Evolutionary conservation across 352 stramenopile genomes (phyloP).

Genomic region (Pythium sukuiense): DNA sequence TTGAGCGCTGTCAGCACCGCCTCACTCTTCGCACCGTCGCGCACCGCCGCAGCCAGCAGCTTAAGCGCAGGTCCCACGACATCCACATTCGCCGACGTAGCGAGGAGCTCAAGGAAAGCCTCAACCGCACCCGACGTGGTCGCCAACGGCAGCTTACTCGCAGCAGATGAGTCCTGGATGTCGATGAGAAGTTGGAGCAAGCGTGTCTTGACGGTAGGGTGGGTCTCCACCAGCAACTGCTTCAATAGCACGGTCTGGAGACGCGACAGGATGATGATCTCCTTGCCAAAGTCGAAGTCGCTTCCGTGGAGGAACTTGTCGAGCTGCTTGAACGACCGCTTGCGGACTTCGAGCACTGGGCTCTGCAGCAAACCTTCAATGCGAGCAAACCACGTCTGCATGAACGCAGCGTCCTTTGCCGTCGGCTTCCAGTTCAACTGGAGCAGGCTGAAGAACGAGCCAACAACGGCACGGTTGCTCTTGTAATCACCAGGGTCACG

Average conservation of each 20-base stretch:
- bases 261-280: slow-evolving; percentile 10
- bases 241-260: slow-evolving; percentile 42
- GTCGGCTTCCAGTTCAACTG: slow-evolving; percentile 8
- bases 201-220: slow-evolving; percentile 63
- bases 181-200: slow-evolving; percentile 53
- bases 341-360: slow-evolving; percentile 59
- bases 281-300: slow-evolving; percentile 15
- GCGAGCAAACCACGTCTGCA: slow-evolving; percentile 15
- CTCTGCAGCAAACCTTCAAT: slow-evolving; percentile 38
- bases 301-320: slow-evolving; percentile 23
- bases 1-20: slow-evolving; percentile 15
- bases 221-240: slow-evolving; percentile 59
- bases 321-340: slow-evolving; percentile 59
- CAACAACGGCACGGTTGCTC: slow-evolving; percentile 23
- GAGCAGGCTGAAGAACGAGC: slow-evolving; percentile 27
- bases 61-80: slow-evolving; percentile 56
- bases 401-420: slow-evolving; percentile 6
- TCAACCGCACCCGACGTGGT: slow-evolving; percentile 13
- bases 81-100: slow-evolving; percentile 46
- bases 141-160: slow-evolving; percentile 25
- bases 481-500: slow-evolving; percentile 26
- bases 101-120: slow-evolving; percentile 30
- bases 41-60: slow-evolving; percentile 50
- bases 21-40: slow-evolving; percentile 18
- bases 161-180: slow-evolving; percentile 31